Conservation (phyloP, 164 flowering plant species). For the Vitis labrusca region DNA sequence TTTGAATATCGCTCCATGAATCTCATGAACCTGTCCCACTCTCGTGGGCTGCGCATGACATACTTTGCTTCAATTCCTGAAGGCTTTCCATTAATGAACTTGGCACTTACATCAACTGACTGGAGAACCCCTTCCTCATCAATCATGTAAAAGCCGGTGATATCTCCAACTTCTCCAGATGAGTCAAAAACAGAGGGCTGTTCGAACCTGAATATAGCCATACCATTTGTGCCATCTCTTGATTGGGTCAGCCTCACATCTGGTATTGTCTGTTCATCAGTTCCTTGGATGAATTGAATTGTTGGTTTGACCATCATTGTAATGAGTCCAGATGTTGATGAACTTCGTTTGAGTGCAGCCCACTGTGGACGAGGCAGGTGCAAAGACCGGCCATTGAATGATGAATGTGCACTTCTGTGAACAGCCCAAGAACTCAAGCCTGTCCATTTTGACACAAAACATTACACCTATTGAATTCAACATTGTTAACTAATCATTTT, state of each 20-base stretch:
- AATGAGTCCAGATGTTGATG: slow-evolving; percentile 24
- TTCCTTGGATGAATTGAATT: slow-evolving; percentile 97
- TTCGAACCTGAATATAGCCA: slow-evolving; percentile 78
- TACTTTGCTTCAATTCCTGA: slow-evolving; percentile 87
- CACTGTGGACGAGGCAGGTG: slow-evolving; percentile 25
- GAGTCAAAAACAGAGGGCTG: slow-evolving; percentile 94
- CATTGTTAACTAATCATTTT: neutral
- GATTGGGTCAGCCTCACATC: slow-evolving; percentile 90
- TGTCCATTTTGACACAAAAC: slow-evolving; percentile 19
- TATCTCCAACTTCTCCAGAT: slow-evolving; percentile 84
- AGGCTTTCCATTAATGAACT: slow-evolving; percentile 89
- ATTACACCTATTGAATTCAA: neutral
- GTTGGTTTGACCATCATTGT: slow-evolving; percentile 73
- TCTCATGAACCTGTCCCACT: slow-evolving; percentile 99
- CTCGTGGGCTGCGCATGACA: slow-evolving; percentile 75
- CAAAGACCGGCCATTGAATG: slow-evolving; percentile 62
- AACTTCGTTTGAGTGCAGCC: slow-evolving; percentile 15
- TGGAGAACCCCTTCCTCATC: slow-evolving; percentile 94
- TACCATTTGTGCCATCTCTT: slow-evolving; percentile 92
- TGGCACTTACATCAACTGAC: slow-evolving; percentile 88
- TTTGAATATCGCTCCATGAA: slow-evolving; percentile 97
- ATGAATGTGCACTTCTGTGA: slow-evolving; percentile 42
- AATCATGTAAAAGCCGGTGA: slow-evolving; percentile 95
- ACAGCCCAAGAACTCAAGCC: slow-evolving; percentile 36
- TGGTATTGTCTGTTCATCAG: slow-evolving; percentile 84